A percentile compares a stretch with the other conserved stretches of the same genome.
Evolutionary conservation across 31 red algal species (phyloP).

Genomic region (Endocladia muricata): DNA sequence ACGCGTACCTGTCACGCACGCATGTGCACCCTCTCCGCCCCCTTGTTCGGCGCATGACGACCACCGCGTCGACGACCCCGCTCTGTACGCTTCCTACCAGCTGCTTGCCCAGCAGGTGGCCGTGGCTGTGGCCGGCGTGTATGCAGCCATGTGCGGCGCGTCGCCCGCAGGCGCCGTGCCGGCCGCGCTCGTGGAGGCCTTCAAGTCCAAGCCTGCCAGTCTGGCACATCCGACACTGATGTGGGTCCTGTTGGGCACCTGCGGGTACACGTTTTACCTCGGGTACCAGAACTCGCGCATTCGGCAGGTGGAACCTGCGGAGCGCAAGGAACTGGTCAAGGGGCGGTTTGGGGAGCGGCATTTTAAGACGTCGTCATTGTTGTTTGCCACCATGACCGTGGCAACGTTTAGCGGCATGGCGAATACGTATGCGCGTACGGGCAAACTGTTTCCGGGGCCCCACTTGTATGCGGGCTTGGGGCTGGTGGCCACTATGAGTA

Average conservation of each 20-base stretch:
- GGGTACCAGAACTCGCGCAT: conserved; percentile 79
- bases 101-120: conserved; percentile 2
- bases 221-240: conserved; percentile 82
- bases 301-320: conserved; percentile 46
- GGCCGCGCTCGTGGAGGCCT: conserved; percentile 57
- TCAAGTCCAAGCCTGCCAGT: conserved; percentile 82
- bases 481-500: conserved; percentile 70
- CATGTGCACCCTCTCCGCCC: too few relatives aligned
- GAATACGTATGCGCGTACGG: conserved; percentile 89
- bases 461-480: conserved; percentile 94
- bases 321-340: conserved; percentile 73
- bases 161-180: conserved; percentile 26
- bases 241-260: conserved; percentile 57
- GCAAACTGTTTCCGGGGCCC: conserved; percentile 95
- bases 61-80: too few relatives aligned
- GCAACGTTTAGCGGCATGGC: conserved; percentile 93
- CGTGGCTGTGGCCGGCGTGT: background rate
- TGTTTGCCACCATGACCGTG: conserved; percentile 81
- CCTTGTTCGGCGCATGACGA: too few relatives aligned
- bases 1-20: too few relatives aligned
- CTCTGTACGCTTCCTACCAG: too few relatives aligned
- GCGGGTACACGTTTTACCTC: conserved; percentile 83
- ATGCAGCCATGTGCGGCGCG: conserved; percentile 11
- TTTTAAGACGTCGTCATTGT: conserved; percentile 47
- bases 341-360: conserved; percentile 60